phyloP scores from a whole-genome alignment of 2,329 filamentous ascomycete species.

The Diaporthe citrichinensis region DNA sequence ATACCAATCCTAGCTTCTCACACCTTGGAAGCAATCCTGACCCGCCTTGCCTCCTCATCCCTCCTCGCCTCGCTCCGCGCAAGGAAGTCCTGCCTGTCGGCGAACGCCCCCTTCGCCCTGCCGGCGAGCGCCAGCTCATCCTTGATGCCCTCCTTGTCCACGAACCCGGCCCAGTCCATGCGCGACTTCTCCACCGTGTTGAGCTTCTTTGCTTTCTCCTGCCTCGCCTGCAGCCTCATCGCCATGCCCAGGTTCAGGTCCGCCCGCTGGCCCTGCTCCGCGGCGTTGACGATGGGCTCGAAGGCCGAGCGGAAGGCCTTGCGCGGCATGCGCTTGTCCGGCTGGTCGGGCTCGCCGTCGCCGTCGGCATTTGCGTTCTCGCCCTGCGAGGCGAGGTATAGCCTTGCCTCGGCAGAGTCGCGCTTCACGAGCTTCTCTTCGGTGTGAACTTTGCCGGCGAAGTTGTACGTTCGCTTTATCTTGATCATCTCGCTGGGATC shows the following conservation, averaged over 20 bases:
- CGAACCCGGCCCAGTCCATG: slow-evolving; percentile 81
- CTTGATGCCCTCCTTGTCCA: slow-evolving; percentile 79
- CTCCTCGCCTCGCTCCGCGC: slow-evolving; percentile 74
- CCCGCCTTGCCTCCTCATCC: slow-evolving; percentile 71
- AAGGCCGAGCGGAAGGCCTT: slow-evolving; percentile 74
- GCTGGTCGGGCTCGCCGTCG: slow-evolving; percentile 48
- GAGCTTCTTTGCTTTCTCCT: slow-evolving; percentile 70
- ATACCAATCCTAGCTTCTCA: slow-evolving; percentile 41
- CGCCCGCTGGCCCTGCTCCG: slow-evolving; percentile 59
- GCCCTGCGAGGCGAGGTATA: slow-evolving; percentile 69
- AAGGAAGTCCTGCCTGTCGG: slow-evolving; percentile 74
- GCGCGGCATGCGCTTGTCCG: slow-evolving; percentile 61
- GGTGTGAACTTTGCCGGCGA: slow-evolving; percentile 79
- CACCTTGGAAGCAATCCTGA: slow-evolving; percentile 59
- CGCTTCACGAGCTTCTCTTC: slow-evolving; percentile 79
- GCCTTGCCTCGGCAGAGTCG: slow-evolving; percentile 75
- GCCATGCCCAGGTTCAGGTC: slow-evolving; percentile 73
- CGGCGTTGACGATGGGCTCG: slow-evolving; percentile 65
- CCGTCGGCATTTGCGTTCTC: slow-evolving; percentile 47
- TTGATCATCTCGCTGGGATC: slow-evolving; percentile 63
- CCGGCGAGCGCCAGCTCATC: slow-evolving; percentile 77
- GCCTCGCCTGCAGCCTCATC: slow-evolving; percentile 61
- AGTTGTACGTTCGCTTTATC: slow-evolving; percentile 81
- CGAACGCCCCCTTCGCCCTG: slow-evolving; percentile 75
- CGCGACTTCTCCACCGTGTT: slow-evolving; percentile 81